These are phyloP conservation scores for Arctium minus DNA, from an alignment of 129 eudicot species.

Conservation along the genomic window DNA sequence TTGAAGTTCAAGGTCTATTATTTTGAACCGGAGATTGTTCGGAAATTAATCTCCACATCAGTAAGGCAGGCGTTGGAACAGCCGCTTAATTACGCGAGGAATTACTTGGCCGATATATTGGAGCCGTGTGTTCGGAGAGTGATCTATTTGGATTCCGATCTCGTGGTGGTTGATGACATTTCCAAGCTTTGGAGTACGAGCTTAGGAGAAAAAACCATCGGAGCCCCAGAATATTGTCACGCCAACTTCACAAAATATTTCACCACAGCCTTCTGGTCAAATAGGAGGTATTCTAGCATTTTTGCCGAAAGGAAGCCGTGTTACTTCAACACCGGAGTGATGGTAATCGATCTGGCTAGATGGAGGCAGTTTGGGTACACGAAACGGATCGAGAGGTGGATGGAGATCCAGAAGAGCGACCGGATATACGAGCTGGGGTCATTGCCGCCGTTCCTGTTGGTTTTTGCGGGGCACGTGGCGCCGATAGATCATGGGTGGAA, in stretches of 20 bases:
- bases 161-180: slow-evolving; percentile 79
- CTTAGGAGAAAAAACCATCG: slow-evolving; percentile 64
- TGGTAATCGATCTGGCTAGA: slow-evolving; percentile 78
- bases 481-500: slow-evolving; percentile 96
- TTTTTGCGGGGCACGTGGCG: slow-evolving; percentile 91
- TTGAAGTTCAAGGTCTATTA: slow-evolving; percentile 73
- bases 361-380: slow-evolving; percentile 89
- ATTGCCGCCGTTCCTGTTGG: slow-evolving; percentile 84
- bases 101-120: slow-evolving; percentile 65
- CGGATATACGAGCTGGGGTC: slow-evolving; percentile 97
- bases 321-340: slow-evolving; percentile 92
- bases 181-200: slow-evolving; percentile 61
- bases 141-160: slow-evolving; percentile 88
- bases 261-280: slow-evolving; percentile 66
- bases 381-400: slow-evolving; percentile 78
- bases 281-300: slow-evolving; percentile 33
- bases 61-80: slow-evolving; percentile 86
- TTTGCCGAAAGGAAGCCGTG: slow-evolving; percentile 60
- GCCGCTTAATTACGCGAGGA: slow-evolving; percentile 90
- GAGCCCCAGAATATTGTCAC: slow-evolving; percentile 98
- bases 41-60: slow-evolving; percentile 68
- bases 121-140: slow-evolving; percentile 67
- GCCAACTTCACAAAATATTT: slow-evolving; percentile 93
- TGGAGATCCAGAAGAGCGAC: slow-evolving; percentile 79
- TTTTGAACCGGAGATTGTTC: slow-evolving; percentile 64